Conservation (phyloP, 2,329 filamentous ascomycete species). For the Xylaria sp. region DNA sequence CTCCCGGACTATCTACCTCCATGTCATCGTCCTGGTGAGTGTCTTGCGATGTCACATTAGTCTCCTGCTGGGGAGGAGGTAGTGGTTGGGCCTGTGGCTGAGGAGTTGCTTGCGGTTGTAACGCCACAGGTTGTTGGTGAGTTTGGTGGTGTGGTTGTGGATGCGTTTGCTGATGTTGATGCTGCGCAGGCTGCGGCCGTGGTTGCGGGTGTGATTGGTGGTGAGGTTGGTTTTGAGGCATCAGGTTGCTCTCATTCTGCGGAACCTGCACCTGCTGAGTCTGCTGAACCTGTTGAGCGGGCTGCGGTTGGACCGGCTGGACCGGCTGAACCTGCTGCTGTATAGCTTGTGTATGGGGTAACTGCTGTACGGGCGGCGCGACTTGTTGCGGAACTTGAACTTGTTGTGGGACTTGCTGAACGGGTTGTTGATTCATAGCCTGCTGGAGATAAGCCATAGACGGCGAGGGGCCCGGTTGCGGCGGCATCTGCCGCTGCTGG, state of each 20-base stretch:
- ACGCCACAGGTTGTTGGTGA: constrained; percentile 47
- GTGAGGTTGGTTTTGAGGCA: constrained; percentile 48
- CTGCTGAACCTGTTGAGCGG: constrained; percentile 43
- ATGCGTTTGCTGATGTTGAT: constrained; percentile 40
- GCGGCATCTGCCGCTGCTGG: constrained; percentile 50
- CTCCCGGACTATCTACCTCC: constrained; percentile 63
- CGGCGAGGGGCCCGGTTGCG: constrained; percentile 46
- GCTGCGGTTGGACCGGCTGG: constrained; percentile 42
- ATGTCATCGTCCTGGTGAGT: constrained; percentile 60
- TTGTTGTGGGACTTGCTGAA: constrained; percentile 45
- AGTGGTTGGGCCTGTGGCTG: constrained; percentile 45
- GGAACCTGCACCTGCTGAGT: constrained; percentile 47
- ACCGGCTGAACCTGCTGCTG: constrained; percentile 45
- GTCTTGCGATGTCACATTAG: constrained; percentile 50
- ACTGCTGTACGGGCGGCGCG: constrained; percentile 46
- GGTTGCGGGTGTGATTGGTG: constrained; percentile 44
- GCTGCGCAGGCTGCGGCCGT: constrained; percentile 38
- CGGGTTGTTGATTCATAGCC: constrained; percentile 48
- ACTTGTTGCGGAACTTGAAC: constrained; percentile 43
- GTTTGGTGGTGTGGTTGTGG: constrained; percentile 45
- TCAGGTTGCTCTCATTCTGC: constrained; percentile 46
- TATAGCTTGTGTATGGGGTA: constrained; percentile 48
- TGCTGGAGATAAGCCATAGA: constrained; percentile 49
- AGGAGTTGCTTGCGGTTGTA: constrained; percentile 46
- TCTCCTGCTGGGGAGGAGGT: constrained; percentile 46